Base-by-base conservation (phyloP, 208 protist genomes). In the Trypanosoma congolense region DNA sequence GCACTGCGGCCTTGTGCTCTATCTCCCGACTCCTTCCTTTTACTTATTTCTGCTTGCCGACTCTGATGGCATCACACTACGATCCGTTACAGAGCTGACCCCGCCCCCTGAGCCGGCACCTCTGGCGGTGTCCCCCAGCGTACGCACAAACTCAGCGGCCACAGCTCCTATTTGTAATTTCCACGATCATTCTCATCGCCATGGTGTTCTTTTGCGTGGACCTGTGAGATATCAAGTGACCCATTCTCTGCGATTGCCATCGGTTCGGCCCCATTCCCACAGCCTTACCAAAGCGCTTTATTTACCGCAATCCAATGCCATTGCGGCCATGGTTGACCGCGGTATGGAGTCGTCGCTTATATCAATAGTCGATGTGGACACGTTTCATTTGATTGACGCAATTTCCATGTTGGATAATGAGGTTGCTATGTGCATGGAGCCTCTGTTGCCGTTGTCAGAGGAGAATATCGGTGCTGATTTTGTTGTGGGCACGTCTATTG, bases 161-260 rank as follows among this genome's bases (percentile, higher is more conserved):
- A 24, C 46, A 30, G 0, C 25, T 8, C 26, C 46, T 30, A 10
- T 19, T 8, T 31, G 9, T 30, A 0, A 16, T 9, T 24, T 10
- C 24, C 8, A 21, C 16, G 10, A 10, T 26, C 5, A 26, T 35
- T 21, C 4, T 36, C 53, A 22, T 25, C 61, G 53, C 18, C 43
- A 36, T 19, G 40, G 36, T 26, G 35, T 36, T 21, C 25, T 61
- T 30, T 29, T 45, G n/a, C 53, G 51, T 24, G 43, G 46, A 18
- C 54, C 61, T 24, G 46, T 60, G 19, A 25, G 14, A 5, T 67
- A 61, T 25, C 42, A 61, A 40, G 46, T 54, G 24, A 61, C 53
- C 24, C 61, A 60, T 40, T 33, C 44, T 22, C n/a, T 67, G 36
- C 42, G 58, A n/a, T 30, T 67, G 2, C 61, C 61, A 30, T 59